A percentile compares a stretch with the other conserved stretches of the same genome.
Evolutionary conservation across 1,139 yeast species (phyloP).

Genomic region (Ogataea hybrid): DNA sequence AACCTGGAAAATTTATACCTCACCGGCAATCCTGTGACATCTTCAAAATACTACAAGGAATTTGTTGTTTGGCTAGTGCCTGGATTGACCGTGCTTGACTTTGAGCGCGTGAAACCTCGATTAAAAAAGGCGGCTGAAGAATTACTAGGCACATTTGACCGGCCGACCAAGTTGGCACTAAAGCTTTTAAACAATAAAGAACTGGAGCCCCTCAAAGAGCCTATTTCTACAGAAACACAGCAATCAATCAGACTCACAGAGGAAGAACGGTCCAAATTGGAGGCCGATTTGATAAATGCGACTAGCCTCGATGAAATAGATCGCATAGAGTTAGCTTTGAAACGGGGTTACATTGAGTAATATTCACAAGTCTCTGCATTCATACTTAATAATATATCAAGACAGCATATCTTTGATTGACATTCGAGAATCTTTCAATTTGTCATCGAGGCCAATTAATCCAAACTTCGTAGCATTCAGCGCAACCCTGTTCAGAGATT

Average conservation of each 20-base stretch:
- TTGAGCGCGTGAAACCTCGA: conserved; percentile 50
- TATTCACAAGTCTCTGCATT: background rate
- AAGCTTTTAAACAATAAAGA: conserved; percentile 6
- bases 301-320: conserved; percentile 73
- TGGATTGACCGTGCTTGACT: conserved; percentile 61
- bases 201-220: conserved; percentile 18
- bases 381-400: conserved; percentile 1
- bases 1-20: conserved; percentile 50
- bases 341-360: conserved; percentile 28
- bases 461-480: conserved; percentile 26
- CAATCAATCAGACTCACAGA: conserved; percentile 40
- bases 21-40: conserved; percentile 59
- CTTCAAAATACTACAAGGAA: conserved; percentile 54
- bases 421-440: conserved; percentile 9
- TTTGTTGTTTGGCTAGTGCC: conserved; percentile 66
- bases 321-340: conserved; percentile 55
- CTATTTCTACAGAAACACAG: no score
- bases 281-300: conserved; percentile 57
- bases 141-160: conserved; percentile 43
- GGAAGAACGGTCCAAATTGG: conserved; percentile 51
- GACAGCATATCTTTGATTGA: conserved; percentile 20
- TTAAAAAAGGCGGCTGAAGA: conserved; percentile 50
- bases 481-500: conserved; percentile 10
- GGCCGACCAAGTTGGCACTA: conserved; percentile 29
- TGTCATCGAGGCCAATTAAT: conserved; percentile 15